Base-by-base conservation (phyloP, 192 early-diverging fungal genomes). In the Gonapodya prolifera region DNA sequence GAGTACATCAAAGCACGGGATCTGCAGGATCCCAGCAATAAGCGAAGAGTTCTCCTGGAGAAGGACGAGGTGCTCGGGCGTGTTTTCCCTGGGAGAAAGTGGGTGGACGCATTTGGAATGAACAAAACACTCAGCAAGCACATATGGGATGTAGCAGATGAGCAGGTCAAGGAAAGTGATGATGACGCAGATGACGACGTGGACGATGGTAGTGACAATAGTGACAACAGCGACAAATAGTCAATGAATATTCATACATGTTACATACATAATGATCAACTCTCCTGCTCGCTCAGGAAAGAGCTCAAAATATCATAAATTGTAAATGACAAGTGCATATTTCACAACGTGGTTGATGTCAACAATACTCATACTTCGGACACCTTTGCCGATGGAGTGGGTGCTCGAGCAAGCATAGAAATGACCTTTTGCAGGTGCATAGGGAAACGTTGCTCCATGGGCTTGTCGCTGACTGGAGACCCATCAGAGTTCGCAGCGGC, bases 101-200 rank as follows among this genome's bases (percentile, higher is more conserved):
- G 85, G 69, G 83, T 90, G 35, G 86, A 85, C 75, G 87, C 85
- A 34, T 90, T 90, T 77, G 80, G 81, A 0, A 90, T 90, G 89
- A 89, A 88, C 80, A 87, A 83, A 69, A 81, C 87, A 77, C 77
- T 90, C 30, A 81, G 81, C 30, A 82, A 71, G n/a, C 90, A 91
- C 76, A 75, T 91, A 33, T 81, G 71, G 28, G 71, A 73, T 32
- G 71, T 73, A 13, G 71, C 16, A 8, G 71, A 73, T 30, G 13
- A 2, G 31, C 8, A 32, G 8, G 71, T 16, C 16, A 32, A 73
- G 8, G 71, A 30, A 8, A 29, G 18, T 2, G 32, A 32, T 73
- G 71, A 73, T 16, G 71, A 32, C 71, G 71, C 2, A 18, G 71
- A 18, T 2, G 18, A 18, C 29, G 71, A 30, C 16, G 71, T 61